Conservation (phyloP, 2,329 filamentous ascomycete genomes). For the Trichoderma pleuroti region DNA sequence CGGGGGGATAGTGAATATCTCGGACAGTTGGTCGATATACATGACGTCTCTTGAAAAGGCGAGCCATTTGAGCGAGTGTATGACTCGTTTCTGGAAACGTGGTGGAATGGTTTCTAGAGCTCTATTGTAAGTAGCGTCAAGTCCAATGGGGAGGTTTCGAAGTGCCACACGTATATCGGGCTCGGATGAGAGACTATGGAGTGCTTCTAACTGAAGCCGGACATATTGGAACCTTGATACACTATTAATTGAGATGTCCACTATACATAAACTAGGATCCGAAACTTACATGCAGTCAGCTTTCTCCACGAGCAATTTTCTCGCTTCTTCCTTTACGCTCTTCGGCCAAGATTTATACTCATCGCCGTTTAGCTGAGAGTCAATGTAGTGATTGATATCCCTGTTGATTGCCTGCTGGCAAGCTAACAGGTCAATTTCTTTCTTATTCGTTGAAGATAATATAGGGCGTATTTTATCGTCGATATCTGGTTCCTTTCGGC, state of each 20-base stretch:
- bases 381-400: not conserved
- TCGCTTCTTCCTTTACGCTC: not conserved
- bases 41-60: not conserved
- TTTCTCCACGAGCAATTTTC: not conserved
- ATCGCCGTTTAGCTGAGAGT: not conserved
- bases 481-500: not conserved
- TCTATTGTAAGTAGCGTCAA: not conserved
- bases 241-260: not conserved
- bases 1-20: not conserved
- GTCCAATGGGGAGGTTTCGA: not conserved
- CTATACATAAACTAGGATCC: accelerated
- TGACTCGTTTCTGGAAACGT: not conserved
- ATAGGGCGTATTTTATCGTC: not conserved
- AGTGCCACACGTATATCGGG: not conserved
- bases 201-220: not conserved
- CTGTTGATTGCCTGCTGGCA: not conserved
- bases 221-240: not conserved
- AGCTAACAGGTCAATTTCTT: not conserved
- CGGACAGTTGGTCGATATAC: not conserved
- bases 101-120: not conserved
- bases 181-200: accelerated
- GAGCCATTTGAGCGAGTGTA: not conserved
- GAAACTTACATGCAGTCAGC: not conserved
- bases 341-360: not conserved
- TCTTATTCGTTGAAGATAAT: not conserved